Conservation (phyloP, 2,329 filamentous ascomycete species). For the Botrytis aclada region DNA sequence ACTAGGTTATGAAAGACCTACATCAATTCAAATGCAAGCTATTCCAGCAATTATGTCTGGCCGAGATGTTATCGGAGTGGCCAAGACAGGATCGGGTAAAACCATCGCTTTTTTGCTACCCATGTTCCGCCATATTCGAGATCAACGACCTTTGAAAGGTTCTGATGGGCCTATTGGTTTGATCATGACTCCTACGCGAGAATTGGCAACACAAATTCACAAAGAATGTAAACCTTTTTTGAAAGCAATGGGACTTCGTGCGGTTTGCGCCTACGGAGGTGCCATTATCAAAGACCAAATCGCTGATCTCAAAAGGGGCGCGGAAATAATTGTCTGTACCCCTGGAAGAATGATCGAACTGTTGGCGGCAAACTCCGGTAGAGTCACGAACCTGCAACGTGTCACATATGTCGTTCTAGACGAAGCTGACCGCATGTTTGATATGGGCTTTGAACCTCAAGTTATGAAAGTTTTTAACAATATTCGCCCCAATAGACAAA, state of each 20-base stretch:
- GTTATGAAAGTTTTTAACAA: conserved; percentile 95
- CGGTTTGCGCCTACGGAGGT: conserved; percentile 91
- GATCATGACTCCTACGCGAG: conserved; percentile 91
- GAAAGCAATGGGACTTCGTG: conserved; percentile 78
- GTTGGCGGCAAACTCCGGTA: conserved; percentile 86
- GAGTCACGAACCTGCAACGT: conserved; percentile 84
- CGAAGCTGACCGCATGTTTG: conserved; percentile 98
- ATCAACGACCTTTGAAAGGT: conserved; percentile 77
- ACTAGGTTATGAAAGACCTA: conserved; percentile 83
- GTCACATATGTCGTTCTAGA: conserved; percentile 95
- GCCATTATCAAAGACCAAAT: conserved; percentile 97
- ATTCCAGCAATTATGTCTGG: conserved; percentile 95
- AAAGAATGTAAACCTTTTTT: conserved; percentile 92
- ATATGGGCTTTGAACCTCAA: conserved; percentile 98
- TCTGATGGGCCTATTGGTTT: conserved; percentile 85
- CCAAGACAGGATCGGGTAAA: conserved; percentile 97
- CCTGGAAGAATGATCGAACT: conserved; percentile 95
- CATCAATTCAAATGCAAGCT: conserved; percentile 92
- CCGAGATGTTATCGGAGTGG: conserved; percentile 90
- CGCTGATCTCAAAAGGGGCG: conserved; percentile 89
- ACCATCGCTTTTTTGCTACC: conserved; percentile 93
- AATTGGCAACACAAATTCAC: conserved; percentile 91
- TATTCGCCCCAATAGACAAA: conserved; percentile 87
- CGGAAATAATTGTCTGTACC: conserved; percentile 92
- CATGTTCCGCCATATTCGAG: conserved; percentile 97